Conservation (phyloP, 768 basidiomycete species). For the Trametes elegans region DNA sequence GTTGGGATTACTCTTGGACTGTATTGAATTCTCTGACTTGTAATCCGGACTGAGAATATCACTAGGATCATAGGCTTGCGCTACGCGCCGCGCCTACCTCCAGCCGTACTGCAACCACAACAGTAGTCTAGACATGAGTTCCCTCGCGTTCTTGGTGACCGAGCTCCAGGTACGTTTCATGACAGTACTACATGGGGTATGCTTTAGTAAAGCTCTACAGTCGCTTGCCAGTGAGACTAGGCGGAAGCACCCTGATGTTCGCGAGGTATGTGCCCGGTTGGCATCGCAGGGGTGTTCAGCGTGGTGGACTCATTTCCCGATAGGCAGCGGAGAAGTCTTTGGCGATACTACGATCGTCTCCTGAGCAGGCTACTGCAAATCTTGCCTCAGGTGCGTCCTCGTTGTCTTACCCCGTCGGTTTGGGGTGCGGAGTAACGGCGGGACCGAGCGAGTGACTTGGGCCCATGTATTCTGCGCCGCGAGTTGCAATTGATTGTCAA, state of each 20-base stretch:
- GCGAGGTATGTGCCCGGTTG: conserved; percentile 60
- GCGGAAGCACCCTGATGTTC: conserved; percentile 91
- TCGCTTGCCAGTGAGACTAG: conserved; percentile 87
- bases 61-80: too few species aligned
- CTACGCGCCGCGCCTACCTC: not conserved
- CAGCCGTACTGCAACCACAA: not conserved
- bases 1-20: not conserved
- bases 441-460: too few species aligned
- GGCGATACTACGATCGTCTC: conserved; percentile 74
- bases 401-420: too few species aligned
- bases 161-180: conserved; percentile 1
- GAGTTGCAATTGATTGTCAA: not conserved
- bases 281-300: not conserved
- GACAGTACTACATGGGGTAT: not conserved
- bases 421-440: too few species aligned
- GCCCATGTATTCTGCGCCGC: too few species aligned
- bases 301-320: not conserved
- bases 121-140: not conserved
- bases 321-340: conserved; percentile 89
- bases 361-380: conserved; percentile 71
- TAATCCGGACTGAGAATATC: too few species aligned
- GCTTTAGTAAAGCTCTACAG: conserved; percentile 34
- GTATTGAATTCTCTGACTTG: not conserved
- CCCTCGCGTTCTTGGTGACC: conserved; percentile 6
- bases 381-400: conserved; percentile 64